Percentiles rank a stretch among this genome's conserved stretches.
Evolutionary conservation across 2,329 filamentous ascomycete genomes (phyloP).

Genomic region (Stemphylium vesicarium): DNA sequence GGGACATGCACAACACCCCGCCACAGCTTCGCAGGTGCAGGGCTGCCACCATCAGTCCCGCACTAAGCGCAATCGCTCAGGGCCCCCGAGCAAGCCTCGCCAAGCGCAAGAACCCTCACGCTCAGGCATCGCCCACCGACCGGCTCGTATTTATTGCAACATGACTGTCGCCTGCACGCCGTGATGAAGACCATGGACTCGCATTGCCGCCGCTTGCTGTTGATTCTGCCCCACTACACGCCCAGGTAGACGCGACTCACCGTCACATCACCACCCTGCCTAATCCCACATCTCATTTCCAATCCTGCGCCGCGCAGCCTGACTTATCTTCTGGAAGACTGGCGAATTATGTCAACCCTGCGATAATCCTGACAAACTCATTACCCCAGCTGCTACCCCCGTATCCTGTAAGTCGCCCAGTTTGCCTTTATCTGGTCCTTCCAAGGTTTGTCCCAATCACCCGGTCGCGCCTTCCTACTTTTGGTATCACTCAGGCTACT

Average conservation of each 20-base stretch:
- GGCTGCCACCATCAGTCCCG: constrained; percentile 1
- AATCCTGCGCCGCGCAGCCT: not conserved
- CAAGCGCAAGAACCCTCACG: constrained; percentile 6
- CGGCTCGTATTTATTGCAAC: not conserved
- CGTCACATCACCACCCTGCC: not conserved
- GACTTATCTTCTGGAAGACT: not conserved
- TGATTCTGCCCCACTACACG: constrained; percentile 16
- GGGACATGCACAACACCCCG: constrained; percentile 30
- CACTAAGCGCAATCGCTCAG: constrained; percentile 14
- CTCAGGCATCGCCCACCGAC: constrained; percentile 1
- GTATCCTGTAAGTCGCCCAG: not conserved
- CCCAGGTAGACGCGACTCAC: constrained; percentile 21
- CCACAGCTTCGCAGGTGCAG: constrained; percentile 14
- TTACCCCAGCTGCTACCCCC: not conserved
- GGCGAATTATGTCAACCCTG: constrained; percentile 1
- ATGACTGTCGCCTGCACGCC: not conserved
- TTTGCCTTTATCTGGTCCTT: not conserved
- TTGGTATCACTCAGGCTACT: not conserved
- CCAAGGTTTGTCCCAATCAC: not conserved
- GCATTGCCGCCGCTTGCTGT: constrained; percentile 5
- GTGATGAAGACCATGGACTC: constrained; percentile 22
- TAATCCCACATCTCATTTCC: constrained; percentile 1
- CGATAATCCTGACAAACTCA: not conserved
- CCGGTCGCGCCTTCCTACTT: constrained; percentile 10
- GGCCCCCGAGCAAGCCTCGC: constrained; percentile 7